Percentiles rank a stretch among this genome's conserved stretches.
Conservation (phyloP, 345 rosid genomes). For the Eucalyptus pauciflora region DNA sequence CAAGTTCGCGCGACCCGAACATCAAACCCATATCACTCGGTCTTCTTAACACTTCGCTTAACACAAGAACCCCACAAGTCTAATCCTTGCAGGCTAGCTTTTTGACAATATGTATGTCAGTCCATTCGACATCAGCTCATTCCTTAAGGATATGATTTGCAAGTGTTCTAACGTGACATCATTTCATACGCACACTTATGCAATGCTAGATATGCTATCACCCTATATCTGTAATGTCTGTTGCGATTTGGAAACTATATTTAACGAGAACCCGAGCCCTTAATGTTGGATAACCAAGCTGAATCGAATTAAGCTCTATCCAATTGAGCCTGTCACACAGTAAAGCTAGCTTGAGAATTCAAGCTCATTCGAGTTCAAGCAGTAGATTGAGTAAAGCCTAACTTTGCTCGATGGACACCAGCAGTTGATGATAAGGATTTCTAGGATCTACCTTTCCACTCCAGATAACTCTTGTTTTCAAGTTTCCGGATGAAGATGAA, state of each 20-base stretch:
- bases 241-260: background rate
- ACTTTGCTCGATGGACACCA: background rate
- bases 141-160: background rate
- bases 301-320: background rate
- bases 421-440: background rate
- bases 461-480: background rate
- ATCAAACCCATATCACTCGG: background rate
- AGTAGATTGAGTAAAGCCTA: background rate
- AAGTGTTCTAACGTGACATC: background rate
- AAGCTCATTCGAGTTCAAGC: background rate
- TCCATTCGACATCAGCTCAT: conserved; percentile 32
- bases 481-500: background rate
- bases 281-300: background rate
- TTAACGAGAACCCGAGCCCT: background rate
- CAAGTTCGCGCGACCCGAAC: background rate
- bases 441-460: background rate
- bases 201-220: background rate
- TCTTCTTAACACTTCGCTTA: background rate
- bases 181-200: background rate
- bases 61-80: background rate
- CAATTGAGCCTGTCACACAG: fast-evolving
- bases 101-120: background rate
- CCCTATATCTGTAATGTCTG: background rate
- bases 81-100: background rate
- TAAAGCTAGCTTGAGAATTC: background rate